These are phyloP conservation scores for Ceratocystis cacaofunesta DNA, from an alignment of 2,329 filamentous ascomycete species.

Conservation along the genomic window DNA sequence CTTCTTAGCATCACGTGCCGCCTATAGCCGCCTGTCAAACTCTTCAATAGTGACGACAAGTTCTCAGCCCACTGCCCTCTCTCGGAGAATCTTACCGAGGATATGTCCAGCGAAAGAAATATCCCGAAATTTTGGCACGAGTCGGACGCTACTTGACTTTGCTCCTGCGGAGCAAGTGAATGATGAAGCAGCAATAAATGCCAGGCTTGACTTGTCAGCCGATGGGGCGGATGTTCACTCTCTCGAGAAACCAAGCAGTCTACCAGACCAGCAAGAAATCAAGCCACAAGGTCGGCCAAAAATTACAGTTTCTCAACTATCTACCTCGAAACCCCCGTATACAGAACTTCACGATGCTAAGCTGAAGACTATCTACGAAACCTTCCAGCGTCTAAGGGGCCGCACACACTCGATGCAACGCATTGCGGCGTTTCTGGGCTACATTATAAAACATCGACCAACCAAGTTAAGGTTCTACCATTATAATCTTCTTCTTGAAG, in stretches of 20 bases:
- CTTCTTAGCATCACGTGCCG: conserved; percentile 1
- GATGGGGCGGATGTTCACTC: not conserved
- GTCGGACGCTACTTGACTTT: not conserved
- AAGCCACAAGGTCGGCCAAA: not conserved
- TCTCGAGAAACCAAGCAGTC: not conserved
- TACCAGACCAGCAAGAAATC: not conserved
- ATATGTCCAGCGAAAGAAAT: not conserved
- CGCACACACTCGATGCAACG: conserved; percentile 18
- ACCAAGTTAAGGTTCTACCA: conserved; percentile 42
- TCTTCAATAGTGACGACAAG: not conserved
- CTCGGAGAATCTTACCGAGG: not conserved
- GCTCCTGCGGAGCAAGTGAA: not conserved
- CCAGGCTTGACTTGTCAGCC: not conserved
- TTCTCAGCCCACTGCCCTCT: not conserved
- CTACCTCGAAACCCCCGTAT: conserved; percentile 2
- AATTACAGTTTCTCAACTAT: conserved; percentile 14
- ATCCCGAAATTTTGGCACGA: not conserved
- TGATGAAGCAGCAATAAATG: not conserved
- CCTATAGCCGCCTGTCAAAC: not conserved
- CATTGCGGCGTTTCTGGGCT: conserved; percentile 32
- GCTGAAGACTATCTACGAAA: conserved; percentile 32
- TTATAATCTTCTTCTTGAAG: conserved; percentile 61
- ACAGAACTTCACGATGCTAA: conserved; percentile 23
- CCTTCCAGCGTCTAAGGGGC: conserved; percentile 29
- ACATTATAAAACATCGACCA: conserved; percentile 41